A percentile compares a stretch with the other conserved stretches of the same genome.
These are phyloP conservation scores for Saccharomyces eubayanus DNA, from an alignment of 805 yeast species.

Conservation along the genomic window DNA sequence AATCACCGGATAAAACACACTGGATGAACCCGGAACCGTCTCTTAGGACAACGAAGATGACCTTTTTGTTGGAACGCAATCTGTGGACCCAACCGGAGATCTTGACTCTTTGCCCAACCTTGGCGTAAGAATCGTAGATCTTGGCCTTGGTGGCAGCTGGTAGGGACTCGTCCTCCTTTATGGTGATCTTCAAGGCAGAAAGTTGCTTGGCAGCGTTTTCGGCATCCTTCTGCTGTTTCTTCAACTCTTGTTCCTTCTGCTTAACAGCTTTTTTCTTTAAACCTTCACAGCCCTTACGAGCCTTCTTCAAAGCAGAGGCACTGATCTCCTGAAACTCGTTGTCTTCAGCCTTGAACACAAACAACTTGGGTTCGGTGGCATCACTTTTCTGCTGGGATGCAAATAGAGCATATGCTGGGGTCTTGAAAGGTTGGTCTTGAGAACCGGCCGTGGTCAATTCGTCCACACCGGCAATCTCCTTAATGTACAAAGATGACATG, in stretches of 20 bases:
- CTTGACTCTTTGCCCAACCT: slow-evolving; percentile 61
- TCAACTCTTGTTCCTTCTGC: slow-evolving; percentile 47
- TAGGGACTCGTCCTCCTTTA: slow-evolving; percentile 64
- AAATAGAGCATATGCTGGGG: slow-evolving; percentile 71
- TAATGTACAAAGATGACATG: slow-evolving; percentile 46
- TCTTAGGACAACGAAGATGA: slow-evolving; percentile 82
- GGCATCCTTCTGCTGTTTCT: slow-evolving; percentile 47
- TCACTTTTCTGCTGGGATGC: slow-evolving; percentile 31
- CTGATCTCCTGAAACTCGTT: slow-evolving; percentile 63
- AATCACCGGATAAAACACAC: slow-evolving; percentile 79
- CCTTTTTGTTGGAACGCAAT: slow-evolving; percentile 84
- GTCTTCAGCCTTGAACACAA: slow-evolving; percentile 40
- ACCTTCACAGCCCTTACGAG: slow-evolving; percentile 91
- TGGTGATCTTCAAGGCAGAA: slow-evolving; percentile 67
- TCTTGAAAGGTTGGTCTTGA: slow-evolving; percentile 61
- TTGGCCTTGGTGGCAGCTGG: slow-evolving; percentile 64
- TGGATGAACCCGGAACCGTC: slow-evolving; percentile 93
- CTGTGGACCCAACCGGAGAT: slow-evolving; percentile 97
- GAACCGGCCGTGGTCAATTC: slow-evolving; percentile 52
- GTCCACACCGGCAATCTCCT: slow-evolving; percentile 68
- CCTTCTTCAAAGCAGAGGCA: slow-evolving; percentile 89
- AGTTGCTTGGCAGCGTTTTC: slow-evolving; percentile 67
- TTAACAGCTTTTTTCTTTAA: slow-evolving; percentile 59
- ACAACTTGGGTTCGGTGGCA: slow-evolving; percentile 40
- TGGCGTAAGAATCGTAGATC: slow-evolving; percentile 45